These are phyloP conservation scores for Ophiostoma ulmi DNA, from an alignment of 2,329 filamentous ascomycete genomes.

Conservation along the genomic window DNA sequence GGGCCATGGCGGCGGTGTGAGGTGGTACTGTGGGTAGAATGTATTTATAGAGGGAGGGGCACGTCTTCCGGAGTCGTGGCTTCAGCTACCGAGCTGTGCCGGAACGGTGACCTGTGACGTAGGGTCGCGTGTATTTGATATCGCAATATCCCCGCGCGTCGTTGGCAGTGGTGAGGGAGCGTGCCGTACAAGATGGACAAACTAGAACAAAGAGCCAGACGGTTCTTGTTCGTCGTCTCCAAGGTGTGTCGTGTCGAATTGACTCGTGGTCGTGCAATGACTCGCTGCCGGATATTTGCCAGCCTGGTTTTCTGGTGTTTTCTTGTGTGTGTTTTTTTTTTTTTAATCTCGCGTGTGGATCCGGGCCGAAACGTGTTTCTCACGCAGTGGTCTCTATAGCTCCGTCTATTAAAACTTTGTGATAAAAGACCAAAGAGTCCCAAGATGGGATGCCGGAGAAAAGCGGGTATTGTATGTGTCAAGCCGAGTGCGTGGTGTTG, in stretches of 20 bases:
- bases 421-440: background rate
- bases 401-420: background rate
- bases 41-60: background rate
- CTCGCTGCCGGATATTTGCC: constrained; percentile 4
- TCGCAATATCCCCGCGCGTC: constrained; percentile 18
- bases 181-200: background rate
- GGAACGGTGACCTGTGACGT: constrained; percentile 14
- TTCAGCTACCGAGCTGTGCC: background rate
- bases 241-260: background rate
- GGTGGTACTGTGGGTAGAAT: background rate
- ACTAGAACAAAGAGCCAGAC: background rate
- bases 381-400: background rate
- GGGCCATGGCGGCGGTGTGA: constrained; percentile 29
- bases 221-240: background rate
- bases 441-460: constrained; percentile 13
- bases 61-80: background rate
- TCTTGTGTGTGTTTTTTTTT: constrained; percentile 4
- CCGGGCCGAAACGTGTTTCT: constrained; percentile 16
- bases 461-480: constrained; percentile 21
- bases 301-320: background rate
- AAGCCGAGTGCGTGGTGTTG: constrained; percentile 17
- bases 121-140: constrained; percentile 17
- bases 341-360: constrained; percentile 13
- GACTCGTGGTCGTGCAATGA: constrained; percentile 15
- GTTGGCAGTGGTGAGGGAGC: background rate